Evolutionary conservation across 1,139 yeast genomes (phyloP).

Genomic region (Candida sp.): DNA sequence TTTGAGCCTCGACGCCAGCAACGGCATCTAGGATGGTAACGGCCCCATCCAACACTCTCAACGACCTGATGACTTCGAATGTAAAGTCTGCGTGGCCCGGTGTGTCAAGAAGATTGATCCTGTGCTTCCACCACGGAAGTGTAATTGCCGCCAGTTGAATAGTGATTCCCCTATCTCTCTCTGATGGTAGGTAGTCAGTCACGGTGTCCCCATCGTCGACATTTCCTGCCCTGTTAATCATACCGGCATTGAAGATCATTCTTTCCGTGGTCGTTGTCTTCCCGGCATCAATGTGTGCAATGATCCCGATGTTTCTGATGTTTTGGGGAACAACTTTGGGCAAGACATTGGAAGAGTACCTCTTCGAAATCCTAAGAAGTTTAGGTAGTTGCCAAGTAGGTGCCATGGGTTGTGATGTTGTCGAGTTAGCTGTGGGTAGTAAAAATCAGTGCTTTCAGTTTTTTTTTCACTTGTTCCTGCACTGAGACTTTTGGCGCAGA

Average conservation of each 20-base stretch:
- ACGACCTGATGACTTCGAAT: constrained; percentile 89
- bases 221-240: constrained; percentile 81
- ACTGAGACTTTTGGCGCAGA: no score
- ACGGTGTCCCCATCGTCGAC: constrained; percentile 98
- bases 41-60: constrained; percentile 92
- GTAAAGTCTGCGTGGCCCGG: constrained; percentile 99
- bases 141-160: constrained; percentile 97
- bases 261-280: constrained; percentile 92
- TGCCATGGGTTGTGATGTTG: not conserved
- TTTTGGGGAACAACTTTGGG: constrained; percentile 7
- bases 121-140: constrained; percentile 79
- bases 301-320: constrained; percentile 77
- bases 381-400: not conserved
- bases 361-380: not conserved
- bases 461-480: not conserved
- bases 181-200: constrained; percentile 91
- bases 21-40: constrained; percentile 94
- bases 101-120: constrained; percentile 89
- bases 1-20: constrained; percentile 98
- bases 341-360: not conserved
- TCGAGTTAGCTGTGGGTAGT: no score
- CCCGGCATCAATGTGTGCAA: constrained; percentile 92
- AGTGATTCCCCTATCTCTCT: constrained; percentile 92
- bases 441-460: not conserved
- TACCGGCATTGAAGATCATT: constrained; percentile 88